A percentile compares a stretch with the other conserved stretches of the same genome.
phyloP scores from a whole-genome alignment of 2,329 filamentous ascomycete genomes.

The Dactylonectria estremocensis region DNA sequence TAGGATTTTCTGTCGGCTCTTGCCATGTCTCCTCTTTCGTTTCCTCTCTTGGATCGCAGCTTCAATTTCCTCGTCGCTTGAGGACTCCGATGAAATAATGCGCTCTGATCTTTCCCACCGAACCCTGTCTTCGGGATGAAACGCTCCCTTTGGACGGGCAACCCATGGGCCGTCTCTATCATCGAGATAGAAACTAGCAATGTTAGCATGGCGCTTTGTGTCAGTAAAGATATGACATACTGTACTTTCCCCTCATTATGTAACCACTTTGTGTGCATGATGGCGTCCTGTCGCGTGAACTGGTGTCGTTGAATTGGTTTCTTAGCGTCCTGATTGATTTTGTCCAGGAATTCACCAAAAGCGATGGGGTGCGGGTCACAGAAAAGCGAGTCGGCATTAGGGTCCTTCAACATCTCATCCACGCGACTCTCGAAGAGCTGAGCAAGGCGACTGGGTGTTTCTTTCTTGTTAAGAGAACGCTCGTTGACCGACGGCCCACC shows the following conservation, averaged over 20 bases:
- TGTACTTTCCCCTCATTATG: constrained; percentile 23
- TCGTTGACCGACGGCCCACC: constrained; percentile 32
- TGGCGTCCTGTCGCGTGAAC: constrained; percentile 44
- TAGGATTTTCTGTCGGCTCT: too few species aligned
- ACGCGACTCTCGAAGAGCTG: constrained; percentile 44
- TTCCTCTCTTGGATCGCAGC: neutral
- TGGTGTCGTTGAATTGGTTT: constrained; percentile 39
- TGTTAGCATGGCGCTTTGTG: constrained; percentile 25
- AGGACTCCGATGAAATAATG: neutral
- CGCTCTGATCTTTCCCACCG: constrained; percentile 27
- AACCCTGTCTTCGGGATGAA: constrained; percentile 44
- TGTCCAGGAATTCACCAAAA: constrained; percentile 41
- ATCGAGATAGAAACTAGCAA: constrained; percentile 12
- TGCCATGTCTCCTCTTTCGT: too few species aligned
- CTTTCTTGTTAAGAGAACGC: neutral
- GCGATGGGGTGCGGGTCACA: constrained; percentile 30
- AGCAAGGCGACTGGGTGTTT: neutral
- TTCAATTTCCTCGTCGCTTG: neutral
- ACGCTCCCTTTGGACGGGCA: constrained; percentile 9
- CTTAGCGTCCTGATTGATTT: constrained; percentile 43
- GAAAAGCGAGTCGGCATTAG: constrained; percentile 36
- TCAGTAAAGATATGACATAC: constrained; percentile 25
- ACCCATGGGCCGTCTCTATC: constrained; percentile 6
- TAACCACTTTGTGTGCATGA: constrained; percentile 24
- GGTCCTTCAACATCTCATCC: constrained; percentile 42